These are phyloP conservation scores for Leucogyrophana mollusca DNA, from an alignment of 768 basidiomycete genomes.

Conservation along the genomic window DNA sequence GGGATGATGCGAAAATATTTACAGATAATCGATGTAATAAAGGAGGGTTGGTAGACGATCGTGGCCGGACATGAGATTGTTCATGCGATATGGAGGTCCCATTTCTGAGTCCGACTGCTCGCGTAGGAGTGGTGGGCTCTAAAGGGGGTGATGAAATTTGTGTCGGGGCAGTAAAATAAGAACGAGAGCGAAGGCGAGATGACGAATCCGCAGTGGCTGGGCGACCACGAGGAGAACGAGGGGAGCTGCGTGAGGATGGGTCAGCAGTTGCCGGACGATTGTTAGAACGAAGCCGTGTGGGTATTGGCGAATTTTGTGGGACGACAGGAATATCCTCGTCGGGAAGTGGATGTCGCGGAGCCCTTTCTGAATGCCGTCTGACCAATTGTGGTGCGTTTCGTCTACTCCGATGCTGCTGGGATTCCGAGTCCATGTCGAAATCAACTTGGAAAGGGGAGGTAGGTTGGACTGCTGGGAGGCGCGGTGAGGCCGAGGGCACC, in stretches of 20 bases:
- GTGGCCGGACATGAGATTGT: constrained; percentile 40
- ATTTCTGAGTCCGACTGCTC: neutral
- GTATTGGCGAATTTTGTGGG: constrained; percentile 7
- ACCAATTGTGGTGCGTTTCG: constrained; percentile 33
- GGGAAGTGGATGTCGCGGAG: constrained; percentile 9
- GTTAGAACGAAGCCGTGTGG: constrained; percentile 7
- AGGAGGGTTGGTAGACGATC: constrained; percentile 64
- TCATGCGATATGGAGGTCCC: constrained; percentile 13
- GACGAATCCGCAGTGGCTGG: constrained; percentile 44
- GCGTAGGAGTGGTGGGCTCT: constrained; percentile 5
- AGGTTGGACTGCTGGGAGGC: constrained; percentile 40
- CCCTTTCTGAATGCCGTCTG: constrained; percentile 43
- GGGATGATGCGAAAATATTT: constrained; percentile 54
- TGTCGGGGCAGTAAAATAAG: constrained; percentile 27
- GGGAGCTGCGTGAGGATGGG: constrained; percentile 14
- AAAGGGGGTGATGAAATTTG: constrained; percentile 13
- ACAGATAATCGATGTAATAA: constrained; percentile 69
- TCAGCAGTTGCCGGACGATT: constrained; percentile 18
- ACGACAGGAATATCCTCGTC: constrained; percentile 11
- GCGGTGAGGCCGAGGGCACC: constrained; percentile 29
- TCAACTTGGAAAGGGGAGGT: constrained; percentile 44
- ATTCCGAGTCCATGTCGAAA: constrained; percentile 15
- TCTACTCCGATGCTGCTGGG: constrained; percentile 17
- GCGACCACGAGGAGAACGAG: constrained; percentile 24
- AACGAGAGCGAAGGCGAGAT: constrained; percentile 24